Percentiles rank a stretch among this genome's conserved stretches.
phyloP scores from a whole-genome alignment of 352 stramenopile genomes.

The Phytophthora idaei region DNA sequence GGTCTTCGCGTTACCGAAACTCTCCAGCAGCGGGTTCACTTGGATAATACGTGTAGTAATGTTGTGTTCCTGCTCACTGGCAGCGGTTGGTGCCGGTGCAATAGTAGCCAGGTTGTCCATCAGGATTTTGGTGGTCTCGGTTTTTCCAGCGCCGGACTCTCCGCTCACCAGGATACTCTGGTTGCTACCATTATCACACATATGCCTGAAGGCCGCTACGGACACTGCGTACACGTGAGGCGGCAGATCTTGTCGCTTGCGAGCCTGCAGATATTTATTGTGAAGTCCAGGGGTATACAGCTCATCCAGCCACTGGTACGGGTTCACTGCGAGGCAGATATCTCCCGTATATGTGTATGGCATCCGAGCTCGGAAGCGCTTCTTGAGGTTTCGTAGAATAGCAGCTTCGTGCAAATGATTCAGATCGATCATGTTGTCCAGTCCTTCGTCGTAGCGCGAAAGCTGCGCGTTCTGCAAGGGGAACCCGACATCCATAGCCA shows the following conservation, averaged over 20 bases:
- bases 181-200: constrained; percentile 60
- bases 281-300: constrained; percentile 78
- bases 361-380: constrained; percentile 72
- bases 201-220: constrained; percentile 71
- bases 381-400: constrained; percentile 90
- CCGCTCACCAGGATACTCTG: constrained; percentile 89
- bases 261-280: constrained; percentile 61
- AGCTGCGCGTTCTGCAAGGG: constrained; percentile 69
- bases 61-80: constrained; percentile 29
- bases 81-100: constrained; percentile 32
- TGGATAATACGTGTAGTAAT: constrained; percentile 93
- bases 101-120: constrained; percentile 88
- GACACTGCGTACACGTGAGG: constrained; percentile 80
- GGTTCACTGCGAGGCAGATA: constrained; percentile 97
- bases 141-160: constrained; percentile 92
- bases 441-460: constrained; percentile 26
- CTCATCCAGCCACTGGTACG: constrained; percentile 91
- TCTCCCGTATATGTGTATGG: constrained; percentile 97
- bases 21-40: constrained; percentile 98
- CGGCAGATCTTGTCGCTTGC: constrained; percentile 52
- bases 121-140: constrained; percentile 94
- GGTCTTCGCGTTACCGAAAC: constrained; percentile 98
- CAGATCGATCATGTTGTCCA: constrained; percentile 84
- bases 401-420: constrained; percentile 91
- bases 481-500: constrained; percentile 52